A percentile compares a stretch with the other conserved stretches of the same genome.
Conservation (phyloP, 2,329 filamentous ascomycete species). For the Fusarium anthophilum region DNA sequence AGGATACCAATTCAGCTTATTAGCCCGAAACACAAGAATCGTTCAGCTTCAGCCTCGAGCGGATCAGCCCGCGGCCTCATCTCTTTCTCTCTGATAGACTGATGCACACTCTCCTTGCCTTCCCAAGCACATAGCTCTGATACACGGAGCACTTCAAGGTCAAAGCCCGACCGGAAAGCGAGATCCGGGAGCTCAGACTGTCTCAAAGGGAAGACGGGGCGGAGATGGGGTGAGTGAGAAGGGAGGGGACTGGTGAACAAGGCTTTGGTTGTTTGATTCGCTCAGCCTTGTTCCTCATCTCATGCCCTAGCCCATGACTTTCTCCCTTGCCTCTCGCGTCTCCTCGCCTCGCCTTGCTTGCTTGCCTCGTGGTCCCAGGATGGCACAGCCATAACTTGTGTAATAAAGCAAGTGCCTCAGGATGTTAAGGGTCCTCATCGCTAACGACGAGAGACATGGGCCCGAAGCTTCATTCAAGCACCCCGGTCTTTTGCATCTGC, state of each 20-base stretch:
- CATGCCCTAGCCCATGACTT: conserved; percentile 17
- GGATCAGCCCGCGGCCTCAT: conserved; percentile 22
- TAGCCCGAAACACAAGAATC: conserved; percentile 26
- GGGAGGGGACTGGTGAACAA: conserved; percentile 27
- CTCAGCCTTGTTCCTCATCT: conserved; percentile 39
- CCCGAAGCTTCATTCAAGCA: conserved; percentile 14
- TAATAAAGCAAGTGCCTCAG: conserved; percentile 22
- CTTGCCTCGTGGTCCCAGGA: conserved; percentile 39
- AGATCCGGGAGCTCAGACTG: conserved; percentile 30
- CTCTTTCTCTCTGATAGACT: background rate
- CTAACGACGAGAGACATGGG: conserved; percentile 22
- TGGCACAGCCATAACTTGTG: conserved; percentile 29
- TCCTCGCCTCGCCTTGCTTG: conserved; percentile 34
- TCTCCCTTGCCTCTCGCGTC: conserved; percentile 28
- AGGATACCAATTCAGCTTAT: conserved; percentile 30
- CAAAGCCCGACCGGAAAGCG: conserved; percentile 33
- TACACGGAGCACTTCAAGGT: conserved; percentile 24
- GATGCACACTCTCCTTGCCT: conserved; percentile 3
- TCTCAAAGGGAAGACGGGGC: conserved; percentile 29
- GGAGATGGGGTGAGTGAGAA: conserved; percentile 30
- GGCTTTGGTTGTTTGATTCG: conserved; percentile 36
- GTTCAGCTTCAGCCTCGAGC: conserved; percentile 38
- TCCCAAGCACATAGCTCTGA: conserved; percentile 12
- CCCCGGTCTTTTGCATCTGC: conserved; percentile 23
- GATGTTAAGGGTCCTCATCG: conserved; percentile 24